Evolutionary conservation across 805 yeast species (phyloP).

Genomic region (Kazachstania martiniae): DNA sequence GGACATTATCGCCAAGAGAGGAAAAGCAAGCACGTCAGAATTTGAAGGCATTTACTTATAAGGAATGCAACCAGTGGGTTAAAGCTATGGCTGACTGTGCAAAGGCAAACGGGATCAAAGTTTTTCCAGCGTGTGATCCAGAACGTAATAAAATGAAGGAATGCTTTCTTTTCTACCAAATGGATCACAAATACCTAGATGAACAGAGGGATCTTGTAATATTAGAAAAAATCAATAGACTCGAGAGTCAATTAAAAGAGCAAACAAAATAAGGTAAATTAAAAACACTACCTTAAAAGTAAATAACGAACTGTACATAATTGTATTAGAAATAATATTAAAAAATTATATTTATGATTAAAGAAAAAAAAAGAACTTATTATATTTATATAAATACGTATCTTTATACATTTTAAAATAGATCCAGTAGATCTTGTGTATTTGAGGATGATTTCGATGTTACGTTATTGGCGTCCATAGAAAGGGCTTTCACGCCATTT

Average conservation of each 20-base stretch:
- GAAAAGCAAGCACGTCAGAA: constrained; percentile 62
- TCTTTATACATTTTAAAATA: constrained; percentile 14
- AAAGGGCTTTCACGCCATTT: neutral
- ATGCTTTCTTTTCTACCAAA: constrained; percentile 54
- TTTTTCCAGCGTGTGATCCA: constrained; percentile 54
- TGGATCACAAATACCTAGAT: constrained; percentile 49
- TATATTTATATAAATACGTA: no score
- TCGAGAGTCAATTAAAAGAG: constrained; percentile 19
- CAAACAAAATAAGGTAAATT: neutral
- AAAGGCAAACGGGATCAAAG: constrained; percentile 48
- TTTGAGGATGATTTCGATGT: constrained; percentile 6
- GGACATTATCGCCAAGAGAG: constrained; percentile 70
- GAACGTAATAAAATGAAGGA: constrained; percentile 46
- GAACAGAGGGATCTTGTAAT: constrained; percentile 56
- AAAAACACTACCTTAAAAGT: neutral
- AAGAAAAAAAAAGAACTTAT: neutral
- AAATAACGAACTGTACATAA: neutral
- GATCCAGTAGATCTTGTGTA: constrained; percentile 23
- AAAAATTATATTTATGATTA: neutral
- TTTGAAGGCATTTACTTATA: constrained; percentile 58
- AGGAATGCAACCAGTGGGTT: constrained; percentile 57
- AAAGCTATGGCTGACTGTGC: constrained; percentile 59
- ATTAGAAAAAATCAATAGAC: constrained; percentile 39
- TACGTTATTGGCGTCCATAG: neutral
- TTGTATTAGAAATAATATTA: neutral